A percentile compares a stretch with the other conserved stretches of the same genome.
These are phyloP conservation scores for Saccharomyces pastorianus DNA, from an alignment of 1,139 yeast species.

Conservation along the genomic window DNA sequence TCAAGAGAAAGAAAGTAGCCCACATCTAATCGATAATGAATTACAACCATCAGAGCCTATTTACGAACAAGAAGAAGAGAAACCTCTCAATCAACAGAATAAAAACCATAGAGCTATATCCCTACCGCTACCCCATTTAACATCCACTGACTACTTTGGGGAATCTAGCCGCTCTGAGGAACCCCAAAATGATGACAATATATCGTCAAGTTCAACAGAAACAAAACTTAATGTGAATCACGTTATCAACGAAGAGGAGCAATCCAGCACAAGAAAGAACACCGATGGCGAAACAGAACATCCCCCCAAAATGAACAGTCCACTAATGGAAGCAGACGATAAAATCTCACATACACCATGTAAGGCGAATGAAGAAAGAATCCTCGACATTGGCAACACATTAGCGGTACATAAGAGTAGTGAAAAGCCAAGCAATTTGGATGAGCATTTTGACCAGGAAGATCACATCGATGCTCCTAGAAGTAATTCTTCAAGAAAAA, in stretches of 20 bases:
- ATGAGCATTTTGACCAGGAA: background rate
- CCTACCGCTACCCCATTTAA: background rate
- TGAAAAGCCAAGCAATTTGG: background rate
- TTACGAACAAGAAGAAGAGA: slow-evolving; percentile 6
- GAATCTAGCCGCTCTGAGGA: background rate
- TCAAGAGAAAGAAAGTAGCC: background rate
- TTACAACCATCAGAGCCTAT: background rate
- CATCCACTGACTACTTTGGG: background rate
- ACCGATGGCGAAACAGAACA: too few species aligned
- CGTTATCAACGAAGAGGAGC: background rate
- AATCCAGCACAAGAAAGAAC: background rate
- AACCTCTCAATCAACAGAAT: background rate
- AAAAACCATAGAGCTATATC: background rate
- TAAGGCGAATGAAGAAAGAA: background rate
- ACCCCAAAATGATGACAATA: background rate
- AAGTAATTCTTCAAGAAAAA: background rate
- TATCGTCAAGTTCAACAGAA: background rate
- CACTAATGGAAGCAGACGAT: background rate
- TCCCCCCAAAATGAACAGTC: too few species aligned
- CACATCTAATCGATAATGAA: background rate
- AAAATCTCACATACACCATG: background rate
- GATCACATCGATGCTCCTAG: background rate
- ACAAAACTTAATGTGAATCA: background rate
- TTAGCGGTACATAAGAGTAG: background rate
- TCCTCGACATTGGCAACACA: background rate